These are phyloP conservation scores for Rhizopogon salebrosus DNA, from an alignment of 768 basidiomycete genomes.

Conservation along the genomic window DNA sequence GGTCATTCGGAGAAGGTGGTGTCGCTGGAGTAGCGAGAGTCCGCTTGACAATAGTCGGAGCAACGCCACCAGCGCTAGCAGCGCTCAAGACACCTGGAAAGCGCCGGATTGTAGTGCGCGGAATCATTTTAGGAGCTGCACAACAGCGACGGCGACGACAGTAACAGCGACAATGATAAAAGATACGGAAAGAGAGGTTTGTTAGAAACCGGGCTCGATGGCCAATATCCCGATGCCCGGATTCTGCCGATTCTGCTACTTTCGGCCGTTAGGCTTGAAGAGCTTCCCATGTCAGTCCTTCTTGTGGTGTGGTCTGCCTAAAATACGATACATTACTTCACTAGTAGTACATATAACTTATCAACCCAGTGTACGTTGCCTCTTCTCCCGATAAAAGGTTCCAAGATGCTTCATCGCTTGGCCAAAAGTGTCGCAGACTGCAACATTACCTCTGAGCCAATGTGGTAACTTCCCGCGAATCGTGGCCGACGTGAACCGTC, in stretches of 20 bases:
- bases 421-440: slow-evolving; percentile 62
- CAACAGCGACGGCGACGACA: background rate
- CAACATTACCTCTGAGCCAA: slow-evolving; percentile 74
- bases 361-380: slow-evolving; percentile 8
- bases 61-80: slow-evolving; percentile 11
- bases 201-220: too few species aligned
- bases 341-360: background rate
- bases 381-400: slow-evolving; percentile 63
- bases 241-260: too few species aligned
- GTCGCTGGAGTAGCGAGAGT: slow-evolving; percentile 43
- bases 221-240: too few species aligned
- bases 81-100: slow-evolving; percentile 26
- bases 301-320: too few species aligned
- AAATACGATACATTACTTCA: too few species aligned
- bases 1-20: slow-evolving; percentile 71
- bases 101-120: slow-evolving; percentile 32
- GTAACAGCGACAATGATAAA: background rate
- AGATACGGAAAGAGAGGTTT: too few species aligned
- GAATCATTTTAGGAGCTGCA: slow-evolving; percentile 25
- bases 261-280: too few species aligned
- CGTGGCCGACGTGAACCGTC: slow-evolving; percentile 63
- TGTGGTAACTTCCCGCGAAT: slow-evolving; percentile 81
- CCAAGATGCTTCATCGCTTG: slow-evolving; percentile 65
- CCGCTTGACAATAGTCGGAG: slow-evolving; percentile 21
- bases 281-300: too few species aligned